Percentiles rank a stretch among this genome's conserved stretches.
These are phyloP conservation scores for Kwoniella bestiolae DNA, from an alignment of 768 basidiomycete species.

Conservation along the genomic window DNA sequence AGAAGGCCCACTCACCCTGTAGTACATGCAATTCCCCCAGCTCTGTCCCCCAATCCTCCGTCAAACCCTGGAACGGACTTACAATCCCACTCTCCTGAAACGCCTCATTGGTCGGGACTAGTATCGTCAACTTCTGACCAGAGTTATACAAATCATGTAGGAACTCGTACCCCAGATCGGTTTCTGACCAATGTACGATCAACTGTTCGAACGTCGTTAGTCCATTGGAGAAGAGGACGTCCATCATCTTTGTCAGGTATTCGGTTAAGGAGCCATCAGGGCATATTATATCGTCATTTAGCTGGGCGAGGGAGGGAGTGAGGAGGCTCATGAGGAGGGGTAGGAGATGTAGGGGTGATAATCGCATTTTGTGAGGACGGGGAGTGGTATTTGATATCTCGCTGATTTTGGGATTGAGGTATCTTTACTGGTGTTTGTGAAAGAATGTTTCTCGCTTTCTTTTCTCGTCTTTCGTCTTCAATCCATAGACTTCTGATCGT, in stretches of 20 bases:
- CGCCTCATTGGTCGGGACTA: constrained; percentile 47
- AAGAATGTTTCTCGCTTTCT: not conserved
- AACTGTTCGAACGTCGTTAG: constrained; percentile 46
- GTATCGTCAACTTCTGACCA: constrained; percentile 25
- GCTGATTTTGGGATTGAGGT: not conserved
- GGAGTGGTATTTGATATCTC: not conserved
- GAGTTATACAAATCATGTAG: constrained; percentile 26
- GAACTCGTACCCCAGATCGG: constrained; percentile 39
- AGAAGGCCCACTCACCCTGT: constrained; percentile 20
- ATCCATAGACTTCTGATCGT: too few relatives aligned
- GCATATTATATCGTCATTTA: constrained; percentile 38
- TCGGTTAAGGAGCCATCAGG: constrained; percentile 29
- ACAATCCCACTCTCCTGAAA: constrained; percentile 35
- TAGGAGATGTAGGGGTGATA: constrained; percentile 19
- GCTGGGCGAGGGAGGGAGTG: not conserved
- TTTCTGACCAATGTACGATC: constrained; percentile 29
- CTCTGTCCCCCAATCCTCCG: constrained; percentile 22
- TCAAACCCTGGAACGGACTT: constrained; percentile 27
- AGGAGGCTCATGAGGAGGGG: constrained; percentile 5
- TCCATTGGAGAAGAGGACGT: constrained; percentile 42
- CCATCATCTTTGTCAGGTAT: constrained; percentile 44
- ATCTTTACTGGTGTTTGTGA: not conserved
- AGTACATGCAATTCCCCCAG: constrained; percentile 35
- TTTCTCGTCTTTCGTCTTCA: too few relatives aligned
- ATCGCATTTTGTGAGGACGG: not conserved